These are phyloP conservation scores for Penicillium diatomitis DNA, from an alignment of 495 filamentous ascomycete genomes.

Conservation along the genomic window DNA sequence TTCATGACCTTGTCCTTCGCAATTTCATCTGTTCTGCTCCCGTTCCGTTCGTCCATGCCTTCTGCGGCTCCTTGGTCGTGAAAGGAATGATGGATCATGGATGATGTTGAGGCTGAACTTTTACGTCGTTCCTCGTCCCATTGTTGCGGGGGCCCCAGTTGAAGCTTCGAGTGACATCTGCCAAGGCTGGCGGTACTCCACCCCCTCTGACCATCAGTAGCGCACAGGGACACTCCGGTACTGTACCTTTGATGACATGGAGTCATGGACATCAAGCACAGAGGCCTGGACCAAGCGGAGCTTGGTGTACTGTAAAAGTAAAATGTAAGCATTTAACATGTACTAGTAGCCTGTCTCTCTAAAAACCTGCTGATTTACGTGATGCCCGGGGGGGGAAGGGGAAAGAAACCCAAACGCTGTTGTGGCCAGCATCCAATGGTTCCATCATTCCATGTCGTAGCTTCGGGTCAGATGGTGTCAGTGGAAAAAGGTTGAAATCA, in stretches of 20 bases:
- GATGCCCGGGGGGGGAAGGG: not conserved
- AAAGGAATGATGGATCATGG: no score
- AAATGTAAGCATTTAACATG: not conserved
- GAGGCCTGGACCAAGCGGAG: slow-evolving; percentile 9
- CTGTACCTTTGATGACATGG: no score
- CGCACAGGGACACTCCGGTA: no score
- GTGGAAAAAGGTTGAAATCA: no score
- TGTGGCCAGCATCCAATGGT: not conserved
- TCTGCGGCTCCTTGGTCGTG: no score
- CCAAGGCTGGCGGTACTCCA: slow-evolving; percentile 14
- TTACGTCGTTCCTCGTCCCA: not conserved
- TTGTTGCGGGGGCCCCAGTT: not conserved
- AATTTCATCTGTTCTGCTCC: not conserved
- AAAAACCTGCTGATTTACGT: not conserved
- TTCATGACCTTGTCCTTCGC: no score
- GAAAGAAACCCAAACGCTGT: not conserved
- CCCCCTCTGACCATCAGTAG: not conserved
- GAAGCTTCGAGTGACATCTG: slow-evolving; percentile 11
- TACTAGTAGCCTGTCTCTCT: no score
- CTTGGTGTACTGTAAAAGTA: slow-evolving; percentile 4
- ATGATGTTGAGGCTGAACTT: not conserved
- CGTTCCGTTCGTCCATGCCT: not conserved
- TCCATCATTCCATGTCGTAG: not conserved
- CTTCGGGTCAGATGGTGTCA: not conserved
- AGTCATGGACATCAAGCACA: slow-evolving; percentile 8